A percentile compares a stretch with the other conserved stretches of the same genome.
phyloP scores from a whole-genome alignment of 75 land plant genomes.

The Ceratopteris richardii region DNA sequence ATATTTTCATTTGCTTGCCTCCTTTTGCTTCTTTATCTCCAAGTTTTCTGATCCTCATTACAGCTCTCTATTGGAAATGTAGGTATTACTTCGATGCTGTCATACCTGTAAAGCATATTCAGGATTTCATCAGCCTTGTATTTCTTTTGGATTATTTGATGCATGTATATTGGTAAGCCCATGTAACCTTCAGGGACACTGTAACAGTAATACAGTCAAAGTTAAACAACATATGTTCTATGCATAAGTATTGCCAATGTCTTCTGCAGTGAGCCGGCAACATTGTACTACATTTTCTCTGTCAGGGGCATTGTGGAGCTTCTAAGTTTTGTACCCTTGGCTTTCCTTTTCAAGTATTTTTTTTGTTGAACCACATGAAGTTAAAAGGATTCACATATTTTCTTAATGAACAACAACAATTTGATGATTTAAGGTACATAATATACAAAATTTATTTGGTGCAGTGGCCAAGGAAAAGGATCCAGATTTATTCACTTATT shows the following conservation, averaged over 20 bases:
- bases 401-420: neutral
- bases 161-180: slow-evolving; percentile 4
- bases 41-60: no score
- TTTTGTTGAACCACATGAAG: no score
- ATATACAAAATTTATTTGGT: neutral
- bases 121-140: slow-evolving; percentile 5
- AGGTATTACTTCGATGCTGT: neutral
- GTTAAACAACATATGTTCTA: no score
- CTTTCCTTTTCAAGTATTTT: slow-evolving; percentile 21
- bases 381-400: neutral
- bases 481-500: slow-evolving; percentile 13
- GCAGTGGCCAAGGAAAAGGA: slow-evolving; percentile 3
- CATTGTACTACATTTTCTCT: slow-evolving; percentile 22
- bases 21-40: no score
- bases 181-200: no score
- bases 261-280: slow-evolving; percentile 26
- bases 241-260: no score
- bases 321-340: slow-evolving; percentile 19
- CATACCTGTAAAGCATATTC: neutral
- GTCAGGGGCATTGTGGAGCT: slow-evolving; percentile 23
- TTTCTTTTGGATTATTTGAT: slow-evolving; percentile 7
- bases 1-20: no score
- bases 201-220: no score
- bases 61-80: no score
- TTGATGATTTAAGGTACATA: neutral